phyloP scores from a whole-genome alignment of 169 alveolate species.

The Toxoplasma gondii region DNA sequence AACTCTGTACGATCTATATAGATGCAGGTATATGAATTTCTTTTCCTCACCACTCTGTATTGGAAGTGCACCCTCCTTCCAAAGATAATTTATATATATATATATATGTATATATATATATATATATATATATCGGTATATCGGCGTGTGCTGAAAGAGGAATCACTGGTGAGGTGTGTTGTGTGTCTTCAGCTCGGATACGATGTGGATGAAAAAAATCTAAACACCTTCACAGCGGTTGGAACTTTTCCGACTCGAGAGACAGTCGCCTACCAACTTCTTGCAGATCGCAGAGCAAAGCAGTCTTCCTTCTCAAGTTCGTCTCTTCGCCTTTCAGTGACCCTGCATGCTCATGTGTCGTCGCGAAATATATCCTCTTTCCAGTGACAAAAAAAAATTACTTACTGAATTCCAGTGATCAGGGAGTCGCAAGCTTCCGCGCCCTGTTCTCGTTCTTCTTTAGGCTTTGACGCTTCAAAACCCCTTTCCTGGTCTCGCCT shows the following conservation, averaged over 20 bases:
- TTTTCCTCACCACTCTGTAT: neutral
- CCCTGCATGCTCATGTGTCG: neutral
- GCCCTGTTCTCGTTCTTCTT: too few species aligned
- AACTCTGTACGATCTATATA: neutral
- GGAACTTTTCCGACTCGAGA: slow-evolving; percentile 61
- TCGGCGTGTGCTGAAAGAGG: neutral
- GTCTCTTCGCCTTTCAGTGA: neutral
- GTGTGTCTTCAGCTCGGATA: slow-evolving; percentile 63
- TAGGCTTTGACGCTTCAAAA: too few species aligned
- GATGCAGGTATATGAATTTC: neutral
- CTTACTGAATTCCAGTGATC: too few species aligned
- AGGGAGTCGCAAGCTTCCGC: neutral
- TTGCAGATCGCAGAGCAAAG: slow-evolving; percentile 56
- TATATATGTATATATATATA: neutral
- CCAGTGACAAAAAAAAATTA: neutral
- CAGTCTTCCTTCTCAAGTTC: slow-evolving; percentile 67
- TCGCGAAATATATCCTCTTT: neutral
- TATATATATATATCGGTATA: neutral
- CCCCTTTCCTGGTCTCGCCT: too few species aligned
- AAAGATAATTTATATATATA: neutral
- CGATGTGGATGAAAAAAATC: slow-evolving; percentile 54
- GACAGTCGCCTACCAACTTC: slow-evolving; percentile 70
- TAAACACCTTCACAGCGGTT: neutral
- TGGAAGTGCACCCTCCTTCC: neutral
- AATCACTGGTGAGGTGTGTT: neutral